These are phyloP conservation scores for Mycena capillaripes DNA, from an alignment of 768 basidiomycete genomes.

Conservation along the genomic window DNA sequence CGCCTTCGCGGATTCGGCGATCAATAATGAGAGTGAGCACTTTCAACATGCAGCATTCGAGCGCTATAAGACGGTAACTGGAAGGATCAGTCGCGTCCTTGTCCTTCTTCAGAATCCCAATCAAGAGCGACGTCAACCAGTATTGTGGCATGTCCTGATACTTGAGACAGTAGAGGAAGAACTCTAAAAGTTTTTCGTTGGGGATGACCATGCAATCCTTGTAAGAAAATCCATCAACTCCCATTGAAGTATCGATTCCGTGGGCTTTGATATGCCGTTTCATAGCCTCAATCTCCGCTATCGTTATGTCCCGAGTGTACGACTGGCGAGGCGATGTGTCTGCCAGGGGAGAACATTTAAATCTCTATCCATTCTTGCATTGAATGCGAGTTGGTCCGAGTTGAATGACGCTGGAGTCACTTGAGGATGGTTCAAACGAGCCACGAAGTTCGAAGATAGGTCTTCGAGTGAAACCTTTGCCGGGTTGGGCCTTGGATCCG, in stretches of 20 bases:
- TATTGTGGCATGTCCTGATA: background rate
- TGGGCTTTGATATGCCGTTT: background rate
- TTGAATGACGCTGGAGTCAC: too few species aligned
- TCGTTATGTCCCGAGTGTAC: background rate
- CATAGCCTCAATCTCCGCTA: background rate
- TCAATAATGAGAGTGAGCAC: background rate
- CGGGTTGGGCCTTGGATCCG: too few species aligned
- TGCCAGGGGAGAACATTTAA: background rate
- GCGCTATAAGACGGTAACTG: background rate
- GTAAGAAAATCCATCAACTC: background rate
- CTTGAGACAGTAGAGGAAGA: slow-evolving; percentile 2
- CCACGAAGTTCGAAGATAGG: too few species aligned
- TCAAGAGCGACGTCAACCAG: background rate
- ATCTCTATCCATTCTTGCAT: background rate
- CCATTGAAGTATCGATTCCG: background rate
- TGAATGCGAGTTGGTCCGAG: too few species aligned
- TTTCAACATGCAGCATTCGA: background rate
- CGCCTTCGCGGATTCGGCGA: too few species aligned
- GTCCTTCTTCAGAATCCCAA: too few species aligned
- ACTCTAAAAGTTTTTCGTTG: background rate
- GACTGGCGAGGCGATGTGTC: background rate
- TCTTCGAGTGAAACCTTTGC: too few species aligned
- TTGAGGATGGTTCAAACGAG: too few species aligned
- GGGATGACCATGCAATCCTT: background rate
- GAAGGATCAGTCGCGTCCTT: background rate